Evolutionary conservation across 192 early-diverging fungal genomes (phyloP).

Genomic region (Coemansia sp.): DNA sequence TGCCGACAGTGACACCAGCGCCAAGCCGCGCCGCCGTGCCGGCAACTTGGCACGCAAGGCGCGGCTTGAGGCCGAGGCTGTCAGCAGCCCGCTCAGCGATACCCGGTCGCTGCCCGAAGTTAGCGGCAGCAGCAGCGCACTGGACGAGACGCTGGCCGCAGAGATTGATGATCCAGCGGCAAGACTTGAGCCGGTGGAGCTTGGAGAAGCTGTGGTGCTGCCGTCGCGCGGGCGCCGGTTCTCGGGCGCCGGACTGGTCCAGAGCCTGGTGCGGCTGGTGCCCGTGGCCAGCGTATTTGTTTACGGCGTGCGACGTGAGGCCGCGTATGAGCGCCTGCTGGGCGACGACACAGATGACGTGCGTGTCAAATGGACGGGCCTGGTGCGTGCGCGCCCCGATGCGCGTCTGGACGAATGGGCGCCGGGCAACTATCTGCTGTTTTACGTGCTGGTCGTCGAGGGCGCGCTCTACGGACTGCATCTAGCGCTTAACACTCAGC

Average conservation of each 20-base stretch:
- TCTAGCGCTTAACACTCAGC: constrained; percentile 10
- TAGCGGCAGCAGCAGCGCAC: no score
- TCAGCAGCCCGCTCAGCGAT: not conserved
- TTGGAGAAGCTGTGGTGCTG: not conserved
- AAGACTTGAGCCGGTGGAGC: not conserved
- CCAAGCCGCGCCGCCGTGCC: constrained; percentile 20
- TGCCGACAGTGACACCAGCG: not conserved
- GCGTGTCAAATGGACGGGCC: constrained; percentile 25
- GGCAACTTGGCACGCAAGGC: constrained; percentile 49
- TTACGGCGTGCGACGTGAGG: constrained; percentile 34
- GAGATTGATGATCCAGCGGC: constrained; percentile 28
- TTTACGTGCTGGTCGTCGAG: constrained; percentile 32
- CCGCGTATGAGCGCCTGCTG: constrained; percentile 24
- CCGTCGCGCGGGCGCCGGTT: constrained; percentile 13
- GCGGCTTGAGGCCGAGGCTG: constrained; percentile 13
- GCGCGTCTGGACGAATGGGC: constrained; percentile 33
- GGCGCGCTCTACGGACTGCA: constrained; percentile 20
- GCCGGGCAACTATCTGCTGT: constrained; percentile 27
- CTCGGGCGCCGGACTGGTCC: constrained; percentile 28
- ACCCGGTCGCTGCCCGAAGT: not conserved
- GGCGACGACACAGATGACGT: constrained; percentile 26
- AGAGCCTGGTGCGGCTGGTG: constrained; percentile 15
- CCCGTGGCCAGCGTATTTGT: constrained; percentile 34
- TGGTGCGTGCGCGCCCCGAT: constrained; percentile 34
- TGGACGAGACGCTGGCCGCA: constrained; percentile 19